Percentiles rank a stretch among this genome's conserved stretches.
These are phyloP conservation scores for Xanthoparmelia taractica DNA, from an alignment of 495 filamentous ascomycete species.

Conservation along the genomic window DNA sequence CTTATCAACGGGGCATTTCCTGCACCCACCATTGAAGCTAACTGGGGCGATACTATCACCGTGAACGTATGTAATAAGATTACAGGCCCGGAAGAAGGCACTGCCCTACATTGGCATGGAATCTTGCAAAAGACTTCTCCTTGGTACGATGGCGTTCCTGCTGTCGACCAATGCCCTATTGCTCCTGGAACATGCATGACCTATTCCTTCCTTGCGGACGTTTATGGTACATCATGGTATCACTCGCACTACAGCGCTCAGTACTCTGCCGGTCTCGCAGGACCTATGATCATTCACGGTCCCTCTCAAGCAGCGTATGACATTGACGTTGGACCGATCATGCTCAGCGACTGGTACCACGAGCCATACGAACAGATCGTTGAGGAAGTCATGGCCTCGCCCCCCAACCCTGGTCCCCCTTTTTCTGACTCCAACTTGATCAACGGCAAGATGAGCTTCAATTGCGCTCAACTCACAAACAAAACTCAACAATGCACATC, in stretches of 20 bases:
- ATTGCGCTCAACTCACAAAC: constrained; percentile 15
- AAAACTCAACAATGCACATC: constrained; percentile 24
- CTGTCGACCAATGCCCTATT: constrained; percentile 46
- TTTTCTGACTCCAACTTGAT: constrained; percentile 33
- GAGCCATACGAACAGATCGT: constrained; percentile 24
- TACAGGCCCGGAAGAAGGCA: constrained; percentile 32
- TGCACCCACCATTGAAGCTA: constrained; percentile 49
- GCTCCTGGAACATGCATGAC: constrained; percentile 33
- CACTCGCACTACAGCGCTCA: constrained; percentile 43
- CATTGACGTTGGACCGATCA: constrained; percentile 48
- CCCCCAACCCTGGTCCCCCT: neutral
- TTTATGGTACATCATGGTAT: constrained; percentile 45
- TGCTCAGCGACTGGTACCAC: constrained; percentile 41
- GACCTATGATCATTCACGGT: constrained; percentile 53
- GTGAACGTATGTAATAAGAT: constrained; percentile 50
- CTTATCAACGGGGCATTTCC: constrained; percentile 36
- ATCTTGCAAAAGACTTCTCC: constrained; percentile 35
- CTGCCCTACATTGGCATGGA: constrained; percentile 44
- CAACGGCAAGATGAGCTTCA: constrained; percentile 32
- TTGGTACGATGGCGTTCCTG: constrained; percentile 44
- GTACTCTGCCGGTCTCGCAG: constrained; percentile 41
- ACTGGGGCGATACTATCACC: constrained; percentile 51
- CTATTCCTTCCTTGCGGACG: constrained; percentile 31
- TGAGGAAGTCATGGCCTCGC: neutral
- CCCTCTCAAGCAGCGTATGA: constrained; percentile 50